Evolutionary conservation across 768 basidiomycete species (phyloP).

Genomic region (Rhodosporidiobolus odoratus): DNA sequence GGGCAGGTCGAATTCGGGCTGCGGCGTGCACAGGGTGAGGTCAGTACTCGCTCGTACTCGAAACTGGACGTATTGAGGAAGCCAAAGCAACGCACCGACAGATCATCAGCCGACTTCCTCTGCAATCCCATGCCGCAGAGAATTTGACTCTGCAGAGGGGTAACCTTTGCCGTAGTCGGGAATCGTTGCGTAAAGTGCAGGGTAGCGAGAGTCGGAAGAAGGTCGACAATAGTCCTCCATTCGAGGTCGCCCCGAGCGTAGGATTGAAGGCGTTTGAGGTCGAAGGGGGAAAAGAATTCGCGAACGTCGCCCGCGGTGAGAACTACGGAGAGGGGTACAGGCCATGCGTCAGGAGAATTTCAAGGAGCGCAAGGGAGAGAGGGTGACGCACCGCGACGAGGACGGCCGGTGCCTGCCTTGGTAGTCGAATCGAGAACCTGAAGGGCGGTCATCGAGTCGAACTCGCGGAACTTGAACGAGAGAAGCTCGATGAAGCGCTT

Average conservation of each 20-base stretch:
- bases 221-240: conserved; percentile 90
- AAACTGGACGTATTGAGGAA: neutral
- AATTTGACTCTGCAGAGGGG: conserved; percentile 86
- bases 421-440: conserved; percentile 84
- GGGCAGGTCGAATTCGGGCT: conserved; percentile 75
- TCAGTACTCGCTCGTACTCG: neutral
- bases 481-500: conserved; percentile 79
- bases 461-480: conserved; percentile 92
- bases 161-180: conserved; percentile 62
- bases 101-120: conserved; percentile 77
- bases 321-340: conserved; percentile 51
- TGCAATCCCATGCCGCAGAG: conserved; percentile 83
- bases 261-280: conserved; percentile 88
- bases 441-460: conserved; percentile 76
- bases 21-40: neutral
- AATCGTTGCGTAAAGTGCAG: conserved; percentile 70
- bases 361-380: neutral
- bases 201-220: conserved; percentile 72
- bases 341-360: conserved; percentile 48
- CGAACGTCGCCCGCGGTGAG: conserved; percentile 56
- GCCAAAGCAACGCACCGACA: conserved; percentile 60
- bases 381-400: conserved; percentile 11
- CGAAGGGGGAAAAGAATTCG: conserved; percentile 75
- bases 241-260: conserved; percentile 89
- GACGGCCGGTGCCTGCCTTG: conserved; percentile 40